phyloP scores from a whole-genome alignment of 768 basidiomycete genomes.

The Suillus hirtellus region DNA sequence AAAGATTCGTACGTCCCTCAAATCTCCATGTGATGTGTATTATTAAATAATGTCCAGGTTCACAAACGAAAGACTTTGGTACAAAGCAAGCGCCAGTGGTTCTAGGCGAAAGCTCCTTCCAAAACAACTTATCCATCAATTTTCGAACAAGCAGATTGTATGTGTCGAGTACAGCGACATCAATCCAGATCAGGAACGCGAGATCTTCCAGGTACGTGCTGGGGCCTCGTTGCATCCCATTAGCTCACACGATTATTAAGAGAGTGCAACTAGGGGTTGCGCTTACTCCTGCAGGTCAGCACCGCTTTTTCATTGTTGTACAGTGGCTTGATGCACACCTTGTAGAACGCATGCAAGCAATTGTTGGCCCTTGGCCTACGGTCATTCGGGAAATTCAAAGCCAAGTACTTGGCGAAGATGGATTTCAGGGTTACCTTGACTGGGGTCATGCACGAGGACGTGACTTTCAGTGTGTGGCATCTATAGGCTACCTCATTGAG shows the following conservation, averaged over 20 bases:
- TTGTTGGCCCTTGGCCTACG: constrained; percentile 46
- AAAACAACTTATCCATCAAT: constrained; percentile 35
- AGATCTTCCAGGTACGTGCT: constrained; percentile 57
- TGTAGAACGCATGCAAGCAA: constrained; percentile 51
- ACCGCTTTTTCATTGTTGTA: neutral
- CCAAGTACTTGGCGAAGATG: constrained; percentile 35
- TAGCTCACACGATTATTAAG: constrained; percentile 24
- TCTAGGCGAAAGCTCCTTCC: constrained; percentile 35
- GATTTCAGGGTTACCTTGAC: constrained; percentile 39
- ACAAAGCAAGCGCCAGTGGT: constrained; percentile 25
- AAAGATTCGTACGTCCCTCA: constrained; percentile 38
- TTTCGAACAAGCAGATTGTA: constrained; percentile 46
- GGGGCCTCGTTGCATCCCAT: neutral
- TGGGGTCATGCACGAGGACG: constrained; percentile 46
- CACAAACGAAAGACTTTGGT: constrained; percentile 41
- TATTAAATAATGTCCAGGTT: constrained; percentile 18
- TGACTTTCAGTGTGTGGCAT: constrained; percentile 48
- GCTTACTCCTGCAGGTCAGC: constrained; percentile 48
- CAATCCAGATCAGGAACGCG: constrained; percentile 56
- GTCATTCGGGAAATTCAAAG: constrained; percentile 43
- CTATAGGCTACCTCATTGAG: constrained; percentile 35
- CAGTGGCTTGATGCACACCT: constrained; percentile 6
- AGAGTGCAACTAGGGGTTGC: constrained; percentile 55
- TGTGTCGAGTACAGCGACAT: constrained; percentile 56
- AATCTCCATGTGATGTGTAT: neutral